Percentiles rank a stretch among this genome's conserved stretches.
Evolutionary conservation across 176 grass and related monocot species (phyloP).

Genomic region (Cocos nucifera): DNA sequence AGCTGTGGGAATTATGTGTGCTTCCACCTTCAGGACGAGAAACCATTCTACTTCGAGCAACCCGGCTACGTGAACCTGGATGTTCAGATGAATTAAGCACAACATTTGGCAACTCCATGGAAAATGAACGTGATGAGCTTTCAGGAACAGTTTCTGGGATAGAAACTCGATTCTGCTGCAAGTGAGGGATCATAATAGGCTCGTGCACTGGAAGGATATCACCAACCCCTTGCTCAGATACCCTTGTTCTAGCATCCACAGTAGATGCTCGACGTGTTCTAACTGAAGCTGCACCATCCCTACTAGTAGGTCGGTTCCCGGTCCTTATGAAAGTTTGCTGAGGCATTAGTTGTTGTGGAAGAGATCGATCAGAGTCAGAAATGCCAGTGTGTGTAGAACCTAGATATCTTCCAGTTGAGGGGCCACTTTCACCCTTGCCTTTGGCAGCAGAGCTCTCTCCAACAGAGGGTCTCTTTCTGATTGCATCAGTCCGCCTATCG

Average conservation of each 20-base stretch:
- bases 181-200: conserved; percentile 18
- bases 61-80: conserved; percentile 22
- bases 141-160: conserved; percentile 15
- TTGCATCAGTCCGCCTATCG: conserved; percentile 25
- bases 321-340: conserved; percentile 28
- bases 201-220: conserved; percentile 25
- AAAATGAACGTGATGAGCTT: conserved; percentile 30
- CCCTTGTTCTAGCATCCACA: conserved; percentile 22
- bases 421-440: conserved; percentile 32
- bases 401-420: conserved; percentile 25
- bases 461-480: conserved; percentile 35
- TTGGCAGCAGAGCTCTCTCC: conserved; percentile 46
- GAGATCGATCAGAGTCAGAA: conserved; percentile 26
- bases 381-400: conserved; percentile 23
- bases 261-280: conserved; percentile 24
- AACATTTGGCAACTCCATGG: conserved; percentile 38
- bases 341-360: conserved; percentile 28
- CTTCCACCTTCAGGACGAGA: conserved; percentile 19
- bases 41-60: conserved; percentile 26
- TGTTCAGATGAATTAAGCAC: conserved; percentile 29
- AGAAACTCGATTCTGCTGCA: conserved; percentile 24
- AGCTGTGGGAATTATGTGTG: conserved; percentile 18
- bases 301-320: conserved; percentile 10
- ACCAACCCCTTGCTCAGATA: conserved; percentile 21
- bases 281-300: conserved; percentile 33